Evolutionary conservation across 805 yeast species (phyloP), one percentile per base, ranked within the genome.

Genomic region (Candida ascalaphidarum): DNA sequence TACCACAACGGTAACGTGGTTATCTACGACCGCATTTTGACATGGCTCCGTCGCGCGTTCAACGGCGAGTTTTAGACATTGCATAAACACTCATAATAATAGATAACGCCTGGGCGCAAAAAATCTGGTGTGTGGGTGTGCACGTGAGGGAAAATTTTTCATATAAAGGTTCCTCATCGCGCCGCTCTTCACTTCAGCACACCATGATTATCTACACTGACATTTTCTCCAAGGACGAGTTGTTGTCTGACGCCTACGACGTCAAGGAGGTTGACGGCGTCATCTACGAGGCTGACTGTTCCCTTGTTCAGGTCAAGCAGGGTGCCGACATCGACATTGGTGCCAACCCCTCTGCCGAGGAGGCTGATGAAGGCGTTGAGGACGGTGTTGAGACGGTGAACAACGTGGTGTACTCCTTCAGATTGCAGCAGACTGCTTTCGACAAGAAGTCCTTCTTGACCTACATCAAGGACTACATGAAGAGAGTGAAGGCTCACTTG

Each of bases 271-370:
- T 92, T 44, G 95, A 83, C 55, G 83, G 74, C 45, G 97, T 73
- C 52, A 85, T 92, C 61, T 84, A 73, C 75, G 98, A 92, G 74
- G 97, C 95, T 46, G 84, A 92, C 79, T 86, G 96, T 71, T 69
- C 74, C 53, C 78, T 86, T 92, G 76, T 92, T 64, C 79, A 71
- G 52, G 85, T 92, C 53, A 78, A 75, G 62, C 82, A 85, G 58
- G 44, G 44, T 27, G 96, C 77, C 54, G 92, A 92, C 58, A 77
- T 92, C 50, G 97, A 92, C 66, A 92, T 92, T 64, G 98, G 98
- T 71, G 98, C 95, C 55, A 92, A 92, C 81, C 96, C 98, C 58
- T 85, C 96, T 53, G 96, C 97, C 47, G 98, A 92, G 71, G 97
- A 71, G 48, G 96, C 69, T 60, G 86, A 64, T 23, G 95, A 81